Evolutionary conservation across 345 rosid genomes (phyloP).

Genomic region (Psidium friedrichsthalianum): DNA sequence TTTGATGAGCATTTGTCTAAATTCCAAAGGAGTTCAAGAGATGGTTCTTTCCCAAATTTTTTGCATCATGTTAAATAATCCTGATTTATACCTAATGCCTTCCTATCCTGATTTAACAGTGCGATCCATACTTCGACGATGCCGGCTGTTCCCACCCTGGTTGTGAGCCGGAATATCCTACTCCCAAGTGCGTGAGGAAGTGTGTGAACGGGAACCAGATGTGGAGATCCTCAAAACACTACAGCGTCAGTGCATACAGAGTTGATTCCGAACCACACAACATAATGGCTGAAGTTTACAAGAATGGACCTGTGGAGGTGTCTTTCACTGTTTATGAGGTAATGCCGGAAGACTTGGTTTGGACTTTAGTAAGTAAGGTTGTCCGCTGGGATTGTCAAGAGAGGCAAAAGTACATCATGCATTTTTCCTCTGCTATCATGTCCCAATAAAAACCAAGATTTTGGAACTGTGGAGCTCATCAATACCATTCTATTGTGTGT

Average conservation of each 20-base stretch:
- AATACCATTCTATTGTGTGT: background rate
- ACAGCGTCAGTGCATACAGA: conserved; percentile 57
- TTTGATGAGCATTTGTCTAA: background rate
- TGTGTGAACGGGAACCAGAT: conserved; percentile 61
- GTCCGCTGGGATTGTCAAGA: background rate
- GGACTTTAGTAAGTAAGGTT: background rate
- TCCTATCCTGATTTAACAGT: conserved; percentile 22
- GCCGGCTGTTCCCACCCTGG: conserved; percentile 97
- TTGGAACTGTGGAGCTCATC: background rate
- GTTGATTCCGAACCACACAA: conserved; percentile 49
- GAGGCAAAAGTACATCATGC: background rate
- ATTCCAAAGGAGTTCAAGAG: background rate
- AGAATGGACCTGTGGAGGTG: conserved; percentile 93
- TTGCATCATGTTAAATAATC: background rate
- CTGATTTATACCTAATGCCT: background rate
- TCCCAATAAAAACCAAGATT: background rate
- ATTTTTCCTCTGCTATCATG: background rate
- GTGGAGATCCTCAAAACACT: conserved; percentile 78
- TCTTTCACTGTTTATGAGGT: conserved; percentile 92
- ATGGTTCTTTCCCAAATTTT: background rate
- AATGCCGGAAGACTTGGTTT: background rate
- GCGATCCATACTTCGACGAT: conserved; percentile 85
- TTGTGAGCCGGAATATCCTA: conserved; percentile 77
- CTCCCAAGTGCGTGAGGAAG: conserved; percentile 70
- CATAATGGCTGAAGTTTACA: conserved; percentile 83